Percentiles rank a stretch among this genome's conserved stretches.
These are phyloP conservation scores for Sporobolomyces pararoseus DNA, from an alignment of 768 basidiomycete genomes.

Conservation along the genomic window DNA sequence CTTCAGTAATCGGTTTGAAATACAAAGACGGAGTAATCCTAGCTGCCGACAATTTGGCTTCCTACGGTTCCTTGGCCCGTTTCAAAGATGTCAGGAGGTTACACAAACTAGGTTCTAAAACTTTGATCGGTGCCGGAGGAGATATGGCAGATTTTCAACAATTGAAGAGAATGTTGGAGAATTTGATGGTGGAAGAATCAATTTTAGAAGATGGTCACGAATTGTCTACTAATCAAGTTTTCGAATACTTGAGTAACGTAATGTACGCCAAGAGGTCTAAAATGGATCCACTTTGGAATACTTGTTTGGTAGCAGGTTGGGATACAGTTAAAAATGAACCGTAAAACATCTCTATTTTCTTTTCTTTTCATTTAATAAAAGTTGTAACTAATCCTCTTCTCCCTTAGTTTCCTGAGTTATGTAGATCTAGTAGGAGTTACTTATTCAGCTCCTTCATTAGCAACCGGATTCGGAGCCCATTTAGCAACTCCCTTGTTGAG, in stretches of 20 bases:
- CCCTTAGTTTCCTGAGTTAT: constrained; percentile 75
- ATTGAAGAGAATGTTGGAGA: constrained; percentile 74
- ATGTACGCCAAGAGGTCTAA: constrained; percentile 86
- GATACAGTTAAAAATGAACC: constrained; percentile 61
- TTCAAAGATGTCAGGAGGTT: constrained; percentile 93
- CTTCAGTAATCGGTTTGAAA: constrained; percentile 89
- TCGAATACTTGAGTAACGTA: constrained; percentile 81
- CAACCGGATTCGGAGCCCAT: constrained; percentile 88
- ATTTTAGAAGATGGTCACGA: constrained; percentile 75
- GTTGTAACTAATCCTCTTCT: background rate
- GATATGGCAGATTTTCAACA: constrained; percentile 99
- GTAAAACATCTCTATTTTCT: constrained; percentile 10
- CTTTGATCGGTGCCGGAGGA: constrained; percentile 84
- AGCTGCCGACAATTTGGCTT: constrained; percentile 95
- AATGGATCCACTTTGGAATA: constrained; percentile 93
- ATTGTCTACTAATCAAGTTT: constrained; percentile 82
- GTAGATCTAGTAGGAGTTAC: constrained; percentile 97
- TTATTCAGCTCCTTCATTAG: constrained; percentile 84
- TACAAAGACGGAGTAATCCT: constrained; percentile 97
- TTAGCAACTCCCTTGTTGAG: constrained; percentile 90
- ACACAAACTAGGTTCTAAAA: constrained; percentile 73
- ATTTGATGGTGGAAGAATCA: constrained; percentile 69
- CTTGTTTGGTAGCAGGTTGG: constrained; percentile 78
- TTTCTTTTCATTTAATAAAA: background rate
- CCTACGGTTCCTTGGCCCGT: constrained; percentile 93